Percentiles rank a stretch among this genome's conserved stretches.
These are phyloP conservation scores for Asclepias syriaca DNA, from an alignment of 257 asterid genomes.

Conservation along the genomic window DNA sequence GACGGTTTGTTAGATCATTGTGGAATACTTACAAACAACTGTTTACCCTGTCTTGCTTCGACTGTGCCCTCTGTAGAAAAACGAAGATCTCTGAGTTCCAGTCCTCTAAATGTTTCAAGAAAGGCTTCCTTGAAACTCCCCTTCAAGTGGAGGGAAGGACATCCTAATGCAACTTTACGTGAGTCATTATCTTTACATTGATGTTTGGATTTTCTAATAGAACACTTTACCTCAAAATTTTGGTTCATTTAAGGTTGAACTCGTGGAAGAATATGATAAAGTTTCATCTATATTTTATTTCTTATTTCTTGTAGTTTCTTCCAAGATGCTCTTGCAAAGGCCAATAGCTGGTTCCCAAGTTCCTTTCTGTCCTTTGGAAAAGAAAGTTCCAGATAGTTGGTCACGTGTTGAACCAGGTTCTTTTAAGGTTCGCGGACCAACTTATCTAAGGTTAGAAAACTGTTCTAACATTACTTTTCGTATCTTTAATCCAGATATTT, in stretches of 20 bases:
- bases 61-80: slow-evolving; percentile 56
- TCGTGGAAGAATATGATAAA: not conserved
- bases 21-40: slow-evolving; percentile 66
- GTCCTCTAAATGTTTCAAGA: slow-evolving; percentile 65
- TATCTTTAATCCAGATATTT: not conserved
- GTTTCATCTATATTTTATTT: not conserved
- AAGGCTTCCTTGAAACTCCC: slow-evolving; percentile 67
- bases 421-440: slow-evolving; percentile 78
- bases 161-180: slow-evolving; percentile 54
- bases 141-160: slow-evolving; percentile 84
- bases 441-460: slow-evolving; percentile 55
- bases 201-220: not conserved
- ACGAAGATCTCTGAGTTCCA: slow-evolving; percentile 59
- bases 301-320: slow-evolving; percentile 53
- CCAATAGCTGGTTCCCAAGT: slow-evolving; percentile 95
- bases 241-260: not conserved
- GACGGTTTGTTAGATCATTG: slow-evolving; percentile 62
- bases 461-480: not conserved
- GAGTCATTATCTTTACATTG: slow-evolving; percentile 27
- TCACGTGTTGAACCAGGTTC: slow-evolving; percentile 78
- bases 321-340: slow-evolving; percentile 62
- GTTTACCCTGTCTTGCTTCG: slow-evolving; percentile 91
- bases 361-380: slow-evolving; percentile 78
- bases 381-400: slow-evolving; percentile 88
- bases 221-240: not conserved